Base-by-base conservation (phyloP, 768 basidiomycete species). In the Lyophyllum decastes region DNA sequence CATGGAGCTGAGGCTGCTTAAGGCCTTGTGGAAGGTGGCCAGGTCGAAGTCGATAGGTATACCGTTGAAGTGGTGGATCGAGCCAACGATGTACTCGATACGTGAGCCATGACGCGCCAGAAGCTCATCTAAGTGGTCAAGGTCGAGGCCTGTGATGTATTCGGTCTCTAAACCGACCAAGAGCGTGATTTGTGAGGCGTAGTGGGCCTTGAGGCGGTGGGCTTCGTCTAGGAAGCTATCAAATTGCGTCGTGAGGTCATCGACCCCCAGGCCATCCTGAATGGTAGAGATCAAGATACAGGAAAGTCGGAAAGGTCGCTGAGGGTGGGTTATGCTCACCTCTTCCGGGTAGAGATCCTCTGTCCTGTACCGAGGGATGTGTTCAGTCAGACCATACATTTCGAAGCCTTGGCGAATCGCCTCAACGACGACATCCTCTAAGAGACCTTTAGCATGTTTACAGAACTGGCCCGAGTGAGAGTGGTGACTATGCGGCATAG, bases 311-410 rank as follows among this genome's bases (percentile, higher is more conserved):
- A 41, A 41, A 19, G 1, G 30, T 43, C 26, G 53, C 26, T 21
- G 11, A 49, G n/a, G n/a, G n/a, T n/a, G n/a, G n/a, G n/a, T n/a
- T n/a, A n/a, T n/a, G 63, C 76, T 65, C 68, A 95, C 95, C 86
- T 99, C 97, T 77, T 98, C 97, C n/a, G 96, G 95, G 71, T 97
- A 98, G 26, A 98, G 76, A 69, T 99, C 95, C 33, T 81, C 70
- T 1, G 64, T 56, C 56, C 93, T 81, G 73, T 95, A 96, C 25
- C 96, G 85, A 25, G 97, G 96, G 51, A 89, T 89, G 72, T 98
- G 97, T 74, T 98, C 97, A 4, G 89, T 92, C 57, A 98, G 76
- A 1, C 95, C 94, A 68, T 88, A 98, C 0, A 90, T 77, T 57
- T 82, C 75, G 69, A 98, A 98, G 0, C 87, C 83, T 69, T 89